A percentile compares a stretch with the other conserved stretches of the same genome.
Evolutionary conservation across 257 asterid genomes (phyloP).

Genomic region (Misopates orontium): DNA sequence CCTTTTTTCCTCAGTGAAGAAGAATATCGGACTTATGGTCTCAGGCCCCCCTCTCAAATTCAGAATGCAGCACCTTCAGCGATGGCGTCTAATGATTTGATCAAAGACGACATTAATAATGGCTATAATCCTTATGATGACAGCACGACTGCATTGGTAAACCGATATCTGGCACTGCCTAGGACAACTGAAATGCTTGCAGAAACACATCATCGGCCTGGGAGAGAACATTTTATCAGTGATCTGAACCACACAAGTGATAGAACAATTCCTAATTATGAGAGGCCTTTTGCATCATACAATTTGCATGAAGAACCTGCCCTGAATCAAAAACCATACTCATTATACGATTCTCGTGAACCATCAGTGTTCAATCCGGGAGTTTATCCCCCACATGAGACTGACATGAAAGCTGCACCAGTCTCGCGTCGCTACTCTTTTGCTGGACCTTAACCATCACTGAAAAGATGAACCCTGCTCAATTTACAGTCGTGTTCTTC

Average conservation of each 20-base stretch:
- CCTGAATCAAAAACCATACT: constrained; percentile 32
- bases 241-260: constrained; percentile 33
- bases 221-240: constrained; percentile 34
- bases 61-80: constrained; percentile 32
- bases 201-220: constrained; percentile 31
- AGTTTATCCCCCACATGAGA: constrained; percentile 24
- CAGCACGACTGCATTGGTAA: constrained; percentile 64
- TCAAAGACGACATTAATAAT: constrained; percentile 19
- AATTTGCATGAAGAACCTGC: constrained; percentile 28
- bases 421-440: constrained; percentile 66
- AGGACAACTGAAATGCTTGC: constrained; percentile 28
- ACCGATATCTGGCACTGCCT: constrained; percentile 57
- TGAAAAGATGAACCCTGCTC: constrained; percentile 30
- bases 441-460: constrained; percentile 51
- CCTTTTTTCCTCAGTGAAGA: constrained; percentile 46
- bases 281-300: constrained; percentile 35
- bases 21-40: constrained; percentile 64
- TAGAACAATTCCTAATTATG: constrained; percentile 31
- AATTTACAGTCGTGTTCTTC: neutral
- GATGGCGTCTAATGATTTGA: constrained; percentile 23
- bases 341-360: constrained; percentile 33
- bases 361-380: constrained; percentile 33
- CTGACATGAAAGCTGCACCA: constrained; percentile 38
- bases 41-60: constrained; percentile 36
- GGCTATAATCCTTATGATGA: constrained; percentile 55